Conservation (phyloP, 2,329 filamentous ascomycete species). For the Neodidymelliopsis sp. region DNA sequence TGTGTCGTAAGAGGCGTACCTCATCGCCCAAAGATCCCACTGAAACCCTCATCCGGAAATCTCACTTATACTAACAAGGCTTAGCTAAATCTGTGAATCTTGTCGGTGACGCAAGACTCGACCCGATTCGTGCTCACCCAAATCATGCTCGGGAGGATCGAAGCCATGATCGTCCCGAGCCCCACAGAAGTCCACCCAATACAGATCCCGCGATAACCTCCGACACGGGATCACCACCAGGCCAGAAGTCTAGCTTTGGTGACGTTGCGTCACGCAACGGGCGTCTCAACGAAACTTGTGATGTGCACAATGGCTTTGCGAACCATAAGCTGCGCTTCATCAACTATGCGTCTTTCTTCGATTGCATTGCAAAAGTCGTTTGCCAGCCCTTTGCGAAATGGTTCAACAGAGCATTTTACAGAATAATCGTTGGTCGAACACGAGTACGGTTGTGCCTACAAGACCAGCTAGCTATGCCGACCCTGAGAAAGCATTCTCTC, state of each 20-base stretch:
- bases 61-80: neutral
- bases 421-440: conserved; percentile 3
- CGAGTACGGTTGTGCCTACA: conserved; percentile 15
- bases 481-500: conserved; percentile 1
- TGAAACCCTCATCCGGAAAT: neutral
- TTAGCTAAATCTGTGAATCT: neutral
- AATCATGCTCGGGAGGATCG: conserved; percentile 1
- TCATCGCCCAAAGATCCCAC: neutral
- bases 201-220: neutral
- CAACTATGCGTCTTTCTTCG: too few species aligned
- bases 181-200: neutral
- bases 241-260: neutral
- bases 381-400: neutral
- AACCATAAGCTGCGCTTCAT: neutral
- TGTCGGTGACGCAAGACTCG: neutral
- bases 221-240: neutral
- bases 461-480: conserved; percentile 12
- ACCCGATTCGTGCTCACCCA: neutral
- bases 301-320: neutral
- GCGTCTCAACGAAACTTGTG: neutral
- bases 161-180: neutral
- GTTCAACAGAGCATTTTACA: neutral
- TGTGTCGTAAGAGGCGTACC: neutral
- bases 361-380: too few species aligned
- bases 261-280: conserved; percentile 1